These are phyloP conservation scores for Boeremia lycopersici DNA, from an alignment of 2,329 filamentous ascomycete genomes.

Conservation along the genomic window DNA sequence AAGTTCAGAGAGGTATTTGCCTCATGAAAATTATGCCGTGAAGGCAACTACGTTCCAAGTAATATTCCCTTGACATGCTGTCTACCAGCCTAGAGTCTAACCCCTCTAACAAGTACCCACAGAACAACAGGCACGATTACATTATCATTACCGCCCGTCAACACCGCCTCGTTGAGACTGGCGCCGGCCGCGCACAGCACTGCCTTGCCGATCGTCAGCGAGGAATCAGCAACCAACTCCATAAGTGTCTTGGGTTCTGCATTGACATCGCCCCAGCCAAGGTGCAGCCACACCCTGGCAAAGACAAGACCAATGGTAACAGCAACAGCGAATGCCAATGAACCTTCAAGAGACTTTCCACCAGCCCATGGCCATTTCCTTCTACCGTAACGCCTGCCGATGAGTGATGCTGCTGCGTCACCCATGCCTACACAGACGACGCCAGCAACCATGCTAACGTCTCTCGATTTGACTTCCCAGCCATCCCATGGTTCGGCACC, in stretches of 20 bases:
- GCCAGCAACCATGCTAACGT: conserved; percentile 89
- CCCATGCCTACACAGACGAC: conserved; percentile 95
- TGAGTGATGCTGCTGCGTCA: conserved; percentile 88
- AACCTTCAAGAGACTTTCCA: conserved; percentile 92
- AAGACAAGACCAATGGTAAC: conserved; percentile 76
- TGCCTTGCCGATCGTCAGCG: conserved; percentile 61
- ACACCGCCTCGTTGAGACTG: conserved; percentile 90
- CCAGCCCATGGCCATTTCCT: conserved; percentile 97
- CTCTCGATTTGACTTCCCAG: conserved; percentile 75
- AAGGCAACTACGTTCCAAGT: not conserved
- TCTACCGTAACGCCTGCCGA: conserved; percentile 84
- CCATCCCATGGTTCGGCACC: conserved; percentile 64
- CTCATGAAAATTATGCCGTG: too few species aligned
- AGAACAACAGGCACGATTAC: conserved; percentile 92
- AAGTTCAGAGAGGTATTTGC: too few species aligned
- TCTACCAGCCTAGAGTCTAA: conserved; percentile 52
- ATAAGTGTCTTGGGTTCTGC: conserved; percentile 51
- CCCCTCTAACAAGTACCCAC: conserved; percentile 87
- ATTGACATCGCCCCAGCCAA: conserved; percentile 67
- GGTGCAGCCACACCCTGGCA: conserved; percentile 73
- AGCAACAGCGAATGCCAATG: conserved; percentile 77
- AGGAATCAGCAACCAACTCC: conserved; percentile 28
- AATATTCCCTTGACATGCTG: not conserved
- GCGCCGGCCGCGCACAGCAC: conserved; percentile 74
- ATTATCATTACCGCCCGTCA: conserved; percentile 98